Evolutionary conservation across 352 stramenopile species (phyloP), one percentile per base, ranked within the genome.

Genomic region (Aphanomyces stellatus): DNA sequence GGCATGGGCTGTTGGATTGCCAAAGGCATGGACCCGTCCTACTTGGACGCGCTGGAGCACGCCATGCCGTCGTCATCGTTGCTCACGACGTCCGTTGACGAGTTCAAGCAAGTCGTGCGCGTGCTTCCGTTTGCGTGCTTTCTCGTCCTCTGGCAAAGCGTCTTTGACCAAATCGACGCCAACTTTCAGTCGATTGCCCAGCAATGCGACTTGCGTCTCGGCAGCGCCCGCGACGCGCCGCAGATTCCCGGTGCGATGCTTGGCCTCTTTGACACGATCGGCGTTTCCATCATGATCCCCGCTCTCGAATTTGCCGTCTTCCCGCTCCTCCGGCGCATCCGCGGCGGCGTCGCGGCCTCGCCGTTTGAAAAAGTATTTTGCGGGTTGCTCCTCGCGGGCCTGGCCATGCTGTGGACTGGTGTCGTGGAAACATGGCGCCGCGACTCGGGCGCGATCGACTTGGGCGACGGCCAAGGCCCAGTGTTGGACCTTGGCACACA

Each of bases 71-170:
- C 24, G 76, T 76, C 22, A 53, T n/a, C n/a, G n/a, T n/a, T n/a
- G n/a, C 66, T 27, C 74, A 77, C 25, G 75, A 82, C 51, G 65
- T 49, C 67, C 11, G 82, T 93, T 22, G 85, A 93, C 68, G 85
- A 92, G 66, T 88, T 92, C 65, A 91, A 92, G 72, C 84, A 87
- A 74, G 78, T 94, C 51, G 80, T 94, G 34, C 82, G 85, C 19
- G 82, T 94, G 53, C 75, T 94, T n/a, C 85, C 85, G 8, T 94
- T 94, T 65, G 81, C 85, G 49, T 88, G 74, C n/a, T 94, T 92
- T 70, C 89, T 91, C 76, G 90, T 94, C 75, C 89, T 92, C 74
- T 94, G 85, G 85, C 82, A 94, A 70, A 91, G 83, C 48, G 81
- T 82, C 17, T 94, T 92, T 74, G 85, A 91, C 70, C 85, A 94